Evolutionary conservation across 768 basidiomycete genomes (phyloP).

Genomic region (Boletus subcaerulescens): DNA sequence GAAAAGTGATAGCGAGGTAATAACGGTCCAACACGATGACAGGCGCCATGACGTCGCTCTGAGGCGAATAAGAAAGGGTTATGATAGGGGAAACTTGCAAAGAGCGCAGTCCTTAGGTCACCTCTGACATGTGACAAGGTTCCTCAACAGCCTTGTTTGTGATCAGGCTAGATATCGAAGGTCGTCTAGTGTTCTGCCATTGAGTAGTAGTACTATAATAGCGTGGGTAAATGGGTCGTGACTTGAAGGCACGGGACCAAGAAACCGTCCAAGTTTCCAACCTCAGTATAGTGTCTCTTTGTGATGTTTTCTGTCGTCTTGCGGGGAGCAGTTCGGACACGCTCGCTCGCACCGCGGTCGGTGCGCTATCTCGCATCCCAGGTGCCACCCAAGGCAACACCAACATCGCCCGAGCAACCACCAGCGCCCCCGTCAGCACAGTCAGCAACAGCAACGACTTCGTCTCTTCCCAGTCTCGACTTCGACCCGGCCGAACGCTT

Average conservation of each 20-base stretch:
- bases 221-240: not conserved
- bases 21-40: no score
- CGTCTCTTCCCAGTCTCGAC: constrained; percentile 53
- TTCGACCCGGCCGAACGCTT: constrained; percentile 53
- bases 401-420: not conserved
- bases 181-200: no score
- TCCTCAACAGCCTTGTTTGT: no score
- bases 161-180: no score
- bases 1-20: no score
- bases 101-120: no score
- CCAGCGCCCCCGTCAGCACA: constrained; percentile 5
- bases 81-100: no score
- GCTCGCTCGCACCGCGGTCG: constrained; percentile 12
- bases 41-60: no score
- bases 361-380: constrained; percentile 24
- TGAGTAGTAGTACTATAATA: not conserved
- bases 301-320: constrained; percentile 24
- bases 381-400: constrained; percentile 14
- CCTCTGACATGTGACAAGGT: no score
- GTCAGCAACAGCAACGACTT: not conserved
- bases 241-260: not conserved
- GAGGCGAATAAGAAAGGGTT: no score
- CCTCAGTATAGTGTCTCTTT: no score
- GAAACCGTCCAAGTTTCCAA: no score
- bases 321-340: constrained; percentile 23